Evolutionary conservation across 73 alveolate genomes (phyloP).

Genomic region (Symbiodinium natans): DNA sequence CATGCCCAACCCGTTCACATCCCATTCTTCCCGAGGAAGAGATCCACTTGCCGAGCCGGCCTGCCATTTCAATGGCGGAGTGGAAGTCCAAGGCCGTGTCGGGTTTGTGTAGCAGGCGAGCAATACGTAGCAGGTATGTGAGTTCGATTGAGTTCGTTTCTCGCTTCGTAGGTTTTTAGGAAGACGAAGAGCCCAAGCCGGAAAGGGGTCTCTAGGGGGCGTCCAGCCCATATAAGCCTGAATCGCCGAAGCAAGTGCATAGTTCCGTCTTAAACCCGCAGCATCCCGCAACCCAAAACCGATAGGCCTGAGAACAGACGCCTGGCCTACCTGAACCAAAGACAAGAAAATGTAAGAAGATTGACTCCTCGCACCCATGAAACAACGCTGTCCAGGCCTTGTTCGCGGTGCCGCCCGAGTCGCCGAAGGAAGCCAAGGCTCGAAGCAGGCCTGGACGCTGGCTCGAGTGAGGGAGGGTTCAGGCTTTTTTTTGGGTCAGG

Average conservation of each 20-base stretch:
- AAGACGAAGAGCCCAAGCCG: too few species aligned
- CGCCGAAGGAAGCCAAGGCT: not conserved
- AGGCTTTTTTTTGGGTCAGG: not conserved
- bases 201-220: too few species aligned
- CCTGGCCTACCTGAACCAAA: too few species aligned
- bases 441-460: not conserved
- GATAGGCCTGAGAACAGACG: too few species aligned
- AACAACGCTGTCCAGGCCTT: not conserved
- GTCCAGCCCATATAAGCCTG: too few species aligned
- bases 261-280: too few species aligned
- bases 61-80: slow-evolving; percentile 6
- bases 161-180: not conserved
- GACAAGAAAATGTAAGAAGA: too few species aligned
- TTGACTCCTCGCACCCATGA: too few species aligned
- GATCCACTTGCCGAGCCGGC: slow-evolving; percentile 61
- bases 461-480: not conserved
- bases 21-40: slow-evolving; percentile 90
- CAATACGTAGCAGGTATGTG: too few species aligned
- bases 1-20: too few species aligned
- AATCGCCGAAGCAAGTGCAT: too few species aligned
- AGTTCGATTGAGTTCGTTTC: not conserved
- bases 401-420: not conserved
- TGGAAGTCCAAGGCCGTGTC: slow-evolving; percentile 34
- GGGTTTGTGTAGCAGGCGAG: not conserved
- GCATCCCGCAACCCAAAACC: too few species aligned